Evolutionary conservation across 768 basidiomycete genomes (phyloP).

Genomic region (Leucocoprinus sp.): DNA sequence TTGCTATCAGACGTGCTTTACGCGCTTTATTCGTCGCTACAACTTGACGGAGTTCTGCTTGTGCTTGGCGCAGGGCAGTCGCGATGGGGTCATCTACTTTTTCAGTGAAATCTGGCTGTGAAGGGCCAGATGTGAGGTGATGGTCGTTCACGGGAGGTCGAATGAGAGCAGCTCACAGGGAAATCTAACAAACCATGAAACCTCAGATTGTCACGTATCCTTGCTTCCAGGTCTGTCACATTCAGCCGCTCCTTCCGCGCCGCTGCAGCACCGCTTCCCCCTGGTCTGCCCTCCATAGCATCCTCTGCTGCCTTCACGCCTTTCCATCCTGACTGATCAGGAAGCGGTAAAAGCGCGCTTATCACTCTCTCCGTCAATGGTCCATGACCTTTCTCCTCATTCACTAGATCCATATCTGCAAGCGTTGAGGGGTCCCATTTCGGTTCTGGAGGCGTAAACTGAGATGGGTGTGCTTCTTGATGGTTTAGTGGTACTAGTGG

Average conservation of each 20-base stretch:
- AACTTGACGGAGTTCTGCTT: constrained; percentile 70
- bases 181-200: constrained; percentile 64
- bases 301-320: constrained; percentile 80
- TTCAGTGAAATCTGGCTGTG: constrained; percentile 63
- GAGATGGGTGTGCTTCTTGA: constrained; percentile 27
- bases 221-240: constrained; percentile 70
- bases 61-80: constrained; percentile 81
- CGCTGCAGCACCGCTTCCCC: constrained; percentile 71
- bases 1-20: constrained; percentile 57
- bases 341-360: constrained; percentile 63
- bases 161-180: constrained; percentile 40
- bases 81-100: constrained; percentile 94
- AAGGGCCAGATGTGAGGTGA: background rate
- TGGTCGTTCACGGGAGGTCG: background rate
- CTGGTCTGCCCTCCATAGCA: constrained; percentile 77
- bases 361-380: constrained; percentile 81
- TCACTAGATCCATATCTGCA: constrained; percentile 56
- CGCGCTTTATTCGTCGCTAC: constrained; percentile 79
- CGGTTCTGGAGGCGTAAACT: constrained; percentile 44
- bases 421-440: constrained; percentile 84
- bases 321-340: constrained; percentile 57
- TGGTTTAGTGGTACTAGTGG: constrained; percentile 21
- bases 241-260: constrained; percentile 68
- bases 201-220: constrained; percentile 69
- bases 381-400: constrained; percentile 78